Conservation (phyloP, 495 filamentous ascomycete species). For the Penicillium bialowiezense region DNA sequence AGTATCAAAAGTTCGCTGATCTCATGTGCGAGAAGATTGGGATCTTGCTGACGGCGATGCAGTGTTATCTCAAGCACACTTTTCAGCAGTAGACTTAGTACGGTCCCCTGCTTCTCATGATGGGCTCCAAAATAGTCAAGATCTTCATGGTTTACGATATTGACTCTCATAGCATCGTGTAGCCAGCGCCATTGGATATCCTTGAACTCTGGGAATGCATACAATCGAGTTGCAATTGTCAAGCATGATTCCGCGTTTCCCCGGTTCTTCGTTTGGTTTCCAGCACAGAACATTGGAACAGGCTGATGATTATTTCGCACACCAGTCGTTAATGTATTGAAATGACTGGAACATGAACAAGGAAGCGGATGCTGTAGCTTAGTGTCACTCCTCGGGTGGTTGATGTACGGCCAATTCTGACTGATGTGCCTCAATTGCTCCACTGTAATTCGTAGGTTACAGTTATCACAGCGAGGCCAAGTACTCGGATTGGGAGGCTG, state of each 20-base stretch:
- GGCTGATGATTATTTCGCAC: background rate
- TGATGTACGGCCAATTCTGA: background rate
- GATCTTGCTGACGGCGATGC: constrained; percentile 20
- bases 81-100: constrained; percentile 30
- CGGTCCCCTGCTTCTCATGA: constrained; percentile 27
- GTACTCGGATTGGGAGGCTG: background rate
- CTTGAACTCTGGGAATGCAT: constrained; percentile 27
- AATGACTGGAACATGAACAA: background rate
- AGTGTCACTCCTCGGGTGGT: background rate
- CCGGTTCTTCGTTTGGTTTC: background rate
- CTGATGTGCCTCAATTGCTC: background rate
- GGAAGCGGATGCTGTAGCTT: background rate
- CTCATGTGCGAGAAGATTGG: constrained; percentile 26
- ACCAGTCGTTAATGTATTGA: background rate
- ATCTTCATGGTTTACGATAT: background rate
- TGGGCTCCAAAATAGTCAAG: constrained; percentile 19
- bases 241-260: constrained; percentile 11
- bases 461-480: constrained; percentile 26
- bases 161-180: constrained; percentile 27
- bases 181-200: constrained; percentile 37
- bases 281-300: background rate
- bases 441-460: background rate
- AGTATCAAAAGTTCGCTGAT: constrained; percentile 33
- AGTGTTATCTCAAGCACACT: constrained; percentile 38
- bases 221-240: constrained; percentile 19